These are phyloP conservation scores for Clonostachys byssicola DNA, from an alignment of 2,329 filamentous ascomycete species.

Conservation along the genomic window DNA sequence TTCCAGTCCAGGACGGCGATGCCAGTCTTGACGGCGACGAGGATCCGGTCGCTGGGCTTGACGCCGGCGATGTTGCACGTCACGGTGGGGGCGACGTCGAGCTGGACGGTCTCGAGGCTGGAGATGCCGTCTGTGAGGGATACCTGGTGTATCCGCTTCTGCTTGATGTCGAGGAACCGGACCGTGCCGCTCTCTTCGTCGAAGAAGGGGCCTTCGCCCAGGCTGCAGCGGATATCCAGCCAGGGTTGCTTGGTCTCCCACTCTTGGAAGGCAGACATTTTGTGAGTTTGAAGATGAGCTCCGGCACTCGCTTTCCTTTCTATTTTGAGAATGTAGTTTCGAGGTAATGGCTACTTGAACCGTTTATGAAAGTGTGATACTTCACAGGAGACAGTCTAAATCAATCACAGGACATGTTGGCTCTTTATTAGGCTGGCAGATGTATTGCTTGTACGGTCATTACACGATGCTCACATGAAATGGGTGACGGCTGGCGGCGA, in stretches of 20 bases:
- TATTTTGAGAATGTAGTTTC: too few relatives aligned
- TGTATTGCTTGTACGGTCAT: too few relatives aligned
- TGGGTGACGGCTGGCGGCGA: too few relatives aligned
- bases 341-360: too few relatives aligned
- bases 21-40: constrained; percentile 78
- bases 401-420: too few relatives aligned
- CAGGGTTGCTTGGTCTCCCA: constrained; percentile 50
- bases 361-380: too few relatives aligned
- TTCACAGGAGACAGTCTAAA: too few relatives aligned
- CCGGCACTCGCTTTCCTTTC: too few relatives aligned
- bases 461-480: too few relatives aligned
- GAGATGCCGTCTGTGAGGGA: constrained; percentile 58
- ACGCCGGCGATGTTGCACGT: constrained; percentile 75
- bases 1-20: constrained; percentile 71
- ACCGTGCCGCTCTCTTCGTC: constrained; percentile 61
- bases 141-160: constrained; percentile 68
- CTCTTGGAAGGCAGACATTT: constrained; percentile 34
- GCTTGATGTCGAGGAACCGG: constrained; percentile 81
- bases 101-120: constrained; percentile 57
- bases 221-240: constrained; percentile 57
- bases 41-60: constrained; percentile 59
- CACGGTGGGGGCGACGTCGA: constrained; percentile 54
- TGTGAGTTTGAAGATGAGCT: too few relatives aligned
- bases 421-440: too few relatives aligned
- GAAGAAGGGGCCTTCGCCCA: constrained; percentile 74